phyloP scores from a whole-genome alignment of 352 stramenopile genomes.

The Aphanomyces astaci region DNA sequence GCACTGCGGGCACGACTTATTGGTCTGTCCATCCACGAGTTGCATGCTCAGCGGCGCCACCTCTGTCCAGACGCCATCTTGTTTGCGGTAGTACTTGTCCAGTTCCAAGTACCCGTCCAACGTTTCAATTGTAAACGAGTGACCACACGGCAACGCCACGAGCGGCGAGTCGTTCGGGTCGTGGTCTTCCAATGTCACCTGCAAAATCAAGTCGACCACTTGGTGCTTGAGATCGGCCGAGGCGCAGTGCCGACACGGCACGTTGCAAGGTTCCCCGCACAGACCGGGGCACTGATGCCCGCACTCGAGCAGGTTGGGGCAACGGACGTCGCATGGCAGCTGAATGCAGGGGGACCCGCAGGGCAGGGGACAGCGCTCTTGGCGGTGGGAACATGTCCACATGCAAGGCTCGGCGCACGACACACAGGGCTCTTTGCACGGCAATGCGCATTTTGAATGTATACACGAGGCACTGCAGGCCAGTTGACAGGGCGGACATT shows the following conservation, averaged over 20 bases:
- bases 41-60: not conserved
- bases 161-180: constrained; percentile 58
- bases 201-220: constrained; percentile 57
- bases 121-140: constrained; percentile 54
- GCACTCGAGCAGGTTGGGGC: constrained; percentile 40
- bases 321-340: constrained; percentile 42
- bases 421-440: constrained; percentile 17
- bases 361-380: not conserved
- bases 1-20: constrained; percentile 39
- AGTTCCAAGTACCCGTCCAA: constrained; percentile 59
- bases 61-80: not conserved
- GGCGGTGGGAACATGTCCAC: constrained; percentile 11
- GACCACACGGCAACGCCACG: constrained; percentile 57
- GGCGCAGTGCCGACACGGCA: constrained; percentile 54
- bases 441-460: constrained; percentile 7
- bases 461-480: not conserved
- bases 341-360: constrained; percentile 29
- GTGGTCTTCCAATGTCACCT: constrained; percentile 48
- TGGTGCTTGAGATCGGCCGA: constrained; percentile 29
- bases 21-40: constrained; percentile 29
- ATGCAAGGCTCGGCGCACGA: constrained; percentile 21
- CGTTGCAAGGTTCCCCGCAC: constrained; percentile 64
- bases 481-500: constrained; percentile 8
- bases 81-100: constrained; percentile 28
- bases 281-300: constrained; percentile 68